Evolutionary conservation across 2,329 filamentous ascomycete genomes (phyloP).

Genomic region (Furcasterigmium sp.): DNA sequence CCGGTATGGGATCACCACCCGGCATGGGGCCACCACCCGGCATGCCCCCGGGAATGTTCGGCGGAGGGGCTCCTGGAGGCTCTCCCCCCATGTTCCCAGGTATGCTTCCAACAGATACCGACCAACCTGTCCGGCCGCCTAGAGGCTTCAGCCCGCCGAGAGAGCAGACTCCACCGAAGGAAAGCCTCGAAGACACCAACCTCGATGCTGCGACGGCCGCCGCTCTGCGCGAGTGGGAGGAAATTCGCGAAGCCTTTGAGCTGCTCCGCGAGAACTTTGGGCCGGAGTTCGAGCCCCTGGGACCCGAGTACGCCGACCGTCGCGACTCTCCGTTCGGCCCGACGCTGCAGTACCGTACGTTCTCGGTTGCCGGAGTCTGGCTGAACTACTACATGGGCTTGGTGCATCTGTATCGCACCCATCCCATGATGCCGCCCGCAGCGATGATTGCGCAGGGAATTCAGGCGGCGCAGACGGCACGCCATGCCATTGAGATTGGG

Average conservation of each 20-base stretch:
- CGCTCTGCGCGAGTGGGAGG: conserved; percentile 75
- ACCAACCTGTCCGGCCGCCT: conserved; percentile 43
- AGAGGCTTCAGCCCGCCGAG: conserved; percentile 49
- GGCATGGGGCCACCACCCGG: conserved; percentile 13
- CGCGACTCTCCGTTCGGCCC: conserved; percentile 73
- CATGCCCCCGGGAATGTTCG: conserved; percentile 5
- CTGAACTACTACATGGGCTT: conserved; percentile 80
- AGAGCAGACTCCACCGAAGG: conserved; percentile 35
- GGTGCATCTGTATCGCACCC: conserved; percentile 75
- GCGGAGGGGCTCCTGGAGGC: conserved; percentile 18
- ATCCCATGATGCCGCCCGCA: conserved; percentile 86
- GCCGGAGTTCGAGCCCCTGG: conserved; percentile 70
- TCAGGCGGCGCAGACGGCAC: conserved; percentile 65
- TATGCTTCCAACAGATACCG: conserved; percentile 45
- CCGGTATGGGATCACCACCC: not conserved
- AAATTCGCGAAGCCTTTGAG: conserved; percentile 66
- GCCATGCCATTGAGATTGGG: conserved; percentile 69
- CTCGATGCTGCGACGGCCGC: conserved; percentile 59
- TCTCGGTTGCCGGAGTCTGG: conserved; percentile 84
- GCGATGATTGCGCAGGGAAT: conserved; percentile 83
- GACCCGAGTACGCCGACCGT: conserved; percentile 58
- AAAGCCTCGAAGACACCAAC: conserved; percentile 46
- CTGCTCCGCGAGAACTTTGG: conserved; percentile 62
- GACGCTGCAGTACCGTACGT: conserved; percentile 76
- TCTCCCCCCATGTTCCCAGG: conserved; percentile 46